Base-by-base conservation (phyloP, 1,139 yeast genomes). In the Protomyces macrosporus region DNA sequence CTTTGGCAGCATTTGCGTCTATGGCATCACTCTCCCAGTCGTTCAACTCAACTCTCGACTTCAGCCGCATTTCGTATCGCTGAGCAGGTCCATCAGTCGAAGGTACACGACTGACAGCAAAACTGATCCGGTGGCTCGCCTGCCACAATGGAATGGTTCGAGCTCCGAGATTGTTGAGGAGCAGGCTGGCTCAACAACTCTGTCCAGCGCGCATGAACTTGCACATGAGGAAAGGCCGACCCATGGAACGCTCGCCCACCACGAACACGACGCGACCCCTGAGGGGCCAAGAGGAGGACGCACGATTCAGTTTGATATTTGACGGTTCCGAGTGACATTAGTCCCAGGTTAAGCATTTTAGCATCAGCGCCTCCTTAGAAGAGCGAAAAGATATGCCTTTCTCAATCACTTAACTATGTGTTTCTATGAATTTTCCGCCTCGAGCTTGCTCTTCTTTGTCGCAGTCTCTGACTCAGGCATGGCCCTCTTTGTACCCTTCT, bases 1-100 rank as follows among this genome's bases (percentile, higher is more conserved):
- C 53, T 65, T 74, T 16, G 55, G 69, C 16, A 71, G 75, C 4
- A 69, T 74, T 16, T 58, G 72, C 16, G 70, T 71, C 2, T 76
- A 74, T 57, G 76, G 76, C 7, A 53, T 73, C 10, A 67, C 75
- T 30, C 70, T 74, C 14, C 73, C 75, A 2, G 35, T 66, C 4
- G 55, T 65, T n/a, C 65, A 62, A 50, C 55, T 68, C 48, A 42
- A 16, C 16, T 42, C 48, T 7, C 23, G 30, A 10, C 23, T 42
- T 16, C 48, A 42, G 32, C 48, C 48, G 30, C 48, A 42, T 30
- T 42, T 42, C 16, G 48, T 42, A 4, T 42, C 48, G 30, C 30
- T 42, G 10, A 42, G 48, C 23, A 12, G 48, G 16, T 42, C 48
- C 30, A n/a, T 42, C 23, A 14, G 30, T n/a, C 48, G 48, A 16